Evolutionary conservation across 345 rosid genomes (phyloP).

Genomic region (Triadica sebifera): DNA sequence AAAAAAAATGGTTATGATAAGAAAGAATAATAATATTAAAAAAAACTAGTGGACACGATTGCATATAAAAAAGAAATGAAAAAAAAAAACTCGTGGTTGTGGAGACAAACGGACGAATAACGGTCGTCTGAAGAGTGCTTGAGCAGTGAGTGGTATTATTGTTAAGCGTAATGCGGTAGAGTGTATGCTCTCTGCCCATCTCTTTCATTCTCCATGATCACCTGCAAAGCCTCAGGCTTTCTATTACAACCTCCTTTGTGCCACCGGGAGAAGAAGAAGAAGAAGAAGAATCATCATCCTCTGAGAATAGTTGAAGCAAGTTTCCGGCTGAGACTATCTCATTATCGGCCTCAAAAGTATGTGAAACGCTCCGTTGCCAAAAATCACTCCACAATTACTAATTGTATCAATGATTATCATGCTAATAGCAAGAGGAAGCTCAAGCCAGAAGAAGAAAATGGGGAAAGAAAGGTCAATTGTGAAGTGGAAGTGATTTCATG

Average conservation of each 20-base stretch:
- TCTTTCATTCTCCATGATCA: slow-evolving; percentile 13
- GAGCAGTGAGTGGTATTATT: background rate
- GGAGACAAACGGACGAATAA: background rate
- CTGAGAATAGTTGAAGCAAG: background rate
- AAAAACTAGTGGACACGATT: no score
- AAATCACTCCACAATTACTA: background rate
- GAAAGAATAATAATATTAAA: no score
- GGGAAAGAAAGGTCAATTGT: slow-evolving; percentile 56
- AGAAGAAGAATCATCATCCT: background rate
- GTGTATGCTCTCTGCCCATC: background rate
- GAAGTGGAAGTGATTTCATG: slow-evolving; percentile 86
- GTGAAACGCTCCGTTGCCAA: background rate
- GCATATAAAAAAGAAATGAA: no score
- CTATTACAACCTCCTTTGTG: background rate
- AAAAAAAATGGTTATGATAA: no score
- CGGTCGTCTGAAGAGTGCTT: background rate
- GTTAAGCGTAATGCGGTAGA: background rate
- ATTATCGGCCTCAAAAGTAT: background rate
- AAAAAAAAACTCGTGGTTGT: no score
- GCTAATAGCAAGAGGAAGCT: background rate
- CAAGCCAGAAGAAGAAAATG: slow-evolving; percentile 22
- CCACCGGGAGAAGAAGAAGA: background rate
- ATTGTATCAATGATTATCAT: background rate
- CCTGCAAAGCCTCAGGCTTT: slow-evolving; percentile 14
- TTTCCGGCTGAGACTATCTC: background rate